These are phyloP conservation scores for Senecio squalidus DNA, from an alignment of 140 eudicot species.

Conservation along the genomic window DNA sequence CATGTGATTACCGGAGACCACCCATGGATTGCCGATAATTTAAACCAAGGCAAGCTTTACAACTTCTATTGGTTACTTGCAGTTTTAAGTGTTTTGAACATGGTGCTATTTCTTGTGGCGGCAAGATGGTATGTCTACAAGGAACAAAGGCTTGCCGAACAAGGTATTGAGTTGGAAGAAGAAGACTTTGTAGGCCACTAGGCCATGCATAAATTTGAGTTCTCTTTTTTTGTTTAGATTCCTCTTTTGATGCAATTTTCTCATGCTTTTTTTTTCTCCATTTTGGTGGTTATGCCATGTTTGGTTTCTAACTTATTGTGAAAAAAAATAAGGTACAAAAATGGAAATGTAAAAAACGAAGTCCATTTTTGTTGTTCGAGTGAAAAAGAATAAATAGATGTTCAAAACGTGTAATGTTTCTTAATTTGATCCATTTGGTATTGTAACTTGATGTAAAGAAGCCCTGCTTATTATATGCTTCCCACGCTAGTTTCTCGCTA, in stretches of 20 bases:
- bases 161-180: conserved; percentile 45
- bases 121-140: conserved; percentile 56
- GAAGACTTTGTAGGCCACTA: conserved; percentile 32
- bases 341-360: conserved; percentile 26
- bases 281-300: conserved; percentile 21
- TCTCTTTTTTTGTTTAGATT: conserved; percentile 3
- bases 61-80: conserved; percentile 65
- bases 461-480: too few relatives aligned
- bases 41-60: conserved; percentile 55
- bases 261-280: background rate
- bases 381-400: conserved; percentile 19
- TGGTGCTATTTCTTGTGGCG: conserved; percentile 29
- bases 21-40: conserved; percentile 59
- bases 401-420: too few relatives aligned
- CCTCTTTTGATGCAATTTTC: conserved; percentile 13
- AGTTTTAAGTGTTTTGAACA: conserved; percentile 34
- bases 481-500: too few relatives aligned
- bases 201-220: conserved; percentile 28
- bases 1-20: conserved; percentile 40
- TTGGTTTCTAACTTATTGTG: conserved; percentile 30
- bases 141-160: conserved; percentile 46
- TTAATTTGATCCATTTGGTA: too few relatives aligned
- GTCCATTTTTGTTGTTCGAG: conserved; percentile 25
- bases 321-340: conserved; percentile 26
- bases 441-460: too few relatives aligned